Evolutionary conservation across 2,329 filamentous ascomycete species (phyloP).

Genomic region (Aureobasidium sp.): DNA sequence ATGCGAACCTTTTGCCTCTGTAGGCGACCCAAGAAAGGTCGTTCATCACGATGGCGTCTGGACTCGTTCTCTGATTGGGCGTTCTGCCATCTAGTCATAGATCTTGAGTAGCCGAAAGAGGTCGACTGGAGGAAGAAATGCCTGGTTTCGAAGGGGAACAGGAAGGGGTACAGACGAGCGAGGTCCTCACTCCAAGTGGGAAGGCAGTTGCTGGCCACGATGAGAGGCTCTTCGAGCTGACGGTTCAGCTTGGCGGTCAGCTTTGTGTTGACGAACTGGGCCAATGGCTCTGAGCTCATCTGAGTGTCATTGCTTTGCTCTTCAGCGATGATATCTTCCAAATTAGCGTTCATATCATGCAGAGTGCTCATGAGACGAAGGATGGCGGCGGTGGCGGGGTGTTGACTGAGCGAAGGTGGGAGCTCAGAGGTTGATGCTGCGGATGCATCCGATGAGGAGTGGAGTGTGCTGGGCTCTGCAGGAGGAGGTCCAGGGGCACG

Average conservation of each 20-base stretch:
- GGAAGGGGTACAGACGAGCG: slow-evolving; percentile 85
- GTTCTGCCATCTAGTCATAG: slow-evolving; percentile 98
- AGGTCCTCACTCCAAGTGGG: slow-evolving; percentile 95
- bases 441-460: slow-evolving; percentile 40
- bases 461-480: slow-evolving; percentile 58
- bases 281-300: slow-evolving; percentile 70
- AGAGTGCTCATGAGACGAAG: slow-evolving; percentile 80
- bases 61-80: slow-evolving; percentile 73
- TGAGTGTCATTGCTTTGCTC: slow-evolving; percentile 57
- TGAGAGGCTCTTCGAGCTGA: slow-evolving; percentile 90
- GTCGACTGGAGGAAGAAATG: slow-evolving; percentile 97
- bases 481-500: slow-evolving; percentile 76
- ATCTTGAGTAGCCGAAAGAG: slow-evolving; percentile 93
- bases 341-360: slow-evolving; percentile 84
- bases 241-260: slow-evolving; percentile 95
- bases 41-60: slow-evolving; percentile 73
- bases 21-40: slow-evolving; percentile 80
- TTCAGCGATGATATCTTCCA: slow-evolving; percentile 71
- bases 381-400: slow-evolving; percentile 79
- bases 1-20: slow-evolving; percentile 98
- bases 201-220: slow-evolving; percentile 93
- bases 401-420: slow-evolving; percentile 71
- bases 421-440: slow-evolving; percentile 52
- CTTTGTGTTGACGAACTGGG: slow-evolving; percentile 98
- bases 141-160: slow-evolving; percentile 96